Evolutionary conservation across 495 filamentous ascomycete genomes (phyloP), one percentile per base, ranked within the genome.

Genomic region (Clohesyomyces aquaticus): DNA sequence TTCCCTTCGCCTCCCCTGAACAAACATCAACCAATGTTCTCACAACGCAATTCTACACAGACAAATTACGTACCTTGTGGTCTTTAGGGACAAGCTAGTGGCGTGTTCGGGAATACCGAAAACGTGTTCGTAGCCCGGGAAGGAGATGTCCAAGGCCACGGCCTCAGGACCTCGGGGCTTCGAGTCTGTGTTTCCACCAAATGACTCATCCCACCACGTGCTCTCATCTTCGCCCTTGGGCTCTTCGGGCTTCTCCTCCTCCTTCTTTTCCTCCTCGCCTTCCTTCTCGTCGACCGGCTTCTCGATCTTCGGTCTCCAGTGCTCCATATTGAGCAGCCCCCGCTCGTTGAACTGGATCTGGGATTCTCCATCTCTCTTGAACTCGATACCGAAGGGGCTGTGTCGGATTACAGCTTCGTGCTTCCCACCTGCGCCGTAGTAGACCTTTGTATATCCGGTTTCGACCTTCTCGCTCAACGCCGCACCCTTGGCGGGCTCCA

Each of bases 161-260:
- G 91, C 91, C 75, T 98, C 95, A 1, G 94, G 95, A 32, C 88
- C 88, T 69, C 85, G 85, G 22, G 94, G 95, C 75, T 98, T 98
- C 11, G 88, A 83, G 74, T 98, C 94, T 3, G 92, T 98, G 71
- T 90, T 92, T 59, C 92, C 91, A 54, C 93, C 93, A 75, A 98
- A 98, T 46, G 82, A 82, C 77, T 98, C 94, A 18, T 98, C 94
- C 95, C 94, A 98, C 90, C 92, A 96, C 4, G 91, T 96, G 72
- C 87, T 87, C 72, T 97, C 88, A 56, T 96, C 90, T 59, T 86
- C 85, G 0, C 64, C 75, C 21, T 57, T 32, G 0, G 71, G 42
- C 23, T 74, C 75, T 32, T 75, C 72, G 11, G 42, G 42, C 18
- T 63, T 61, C 28, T 59, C 54, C 29, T 71, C 70, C 23, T 66